Conservation (phyloP, 2,329 filamentous ascomycete species). For the Acrodontium crateriforme region DNA sequence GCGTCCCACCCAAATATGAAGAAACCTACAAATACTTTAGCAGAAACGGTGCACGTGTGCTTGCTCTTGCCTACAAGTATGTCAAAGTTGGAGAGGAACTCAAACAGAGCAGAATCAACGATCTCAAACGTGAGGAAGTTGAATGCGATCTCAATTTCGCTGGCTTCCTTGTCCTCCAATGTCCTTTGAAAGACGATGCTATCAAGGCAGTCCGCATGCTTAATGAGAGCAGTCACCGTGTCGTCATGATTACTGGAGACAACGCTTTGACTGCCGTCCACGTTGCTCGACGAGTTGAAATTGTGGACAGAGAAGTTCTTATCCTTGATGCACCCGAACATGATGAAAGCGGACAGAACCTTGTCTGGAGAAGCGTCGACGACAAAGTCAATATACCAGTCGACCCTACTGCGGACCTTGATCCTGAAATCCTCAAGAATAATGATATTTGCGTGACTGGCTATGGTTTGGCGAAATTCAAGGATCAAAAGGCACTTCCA, state of each 20-base stretch:
- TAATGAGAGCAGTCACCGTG: constrained; percentile 95
- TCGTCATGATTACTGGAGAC: constrained; percentile 98
- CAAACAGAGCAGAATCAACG: constrained; percentile 73
- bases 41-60: constrained; percentile 82
- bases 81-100: constrained; percentile 70
- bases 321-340: constrained; percentile 93
- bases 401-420: constrained; percentile 67
- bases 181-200: constrained; percentile 90
- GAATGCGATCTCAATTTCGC: constrained; percentile 78
- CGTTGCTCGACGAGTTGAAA: constrained; percentile 89
- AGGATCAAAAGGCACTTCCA: constrained; percentile 60
- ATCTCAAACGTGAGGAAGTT: constrained; percentile 83
- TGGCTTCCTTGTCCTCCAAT: constrained; percentile 89
- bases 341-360: constrained; percentile 61
- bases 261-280: constrained; percentile 94
- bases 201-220: constrained; percentile 90
- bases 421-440: constrained; percentile 61
- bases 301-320: constrained; percentile 87
- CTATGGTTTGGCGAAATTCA: constrained; percentile 82
- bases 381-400: constrained; percentile 78
- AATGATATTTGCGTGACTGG: constrained; percentile 96
- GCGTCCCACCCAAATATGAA: constrained; percentile 76
- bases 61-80: constrained; percentile 89
- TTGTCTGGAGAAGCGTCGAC: constrained; percentile 92
- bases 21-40: constrained; percentile 99